These are phyloP conservation scores for Acanthamoeba culbertsoni DNA, from an alignment of 208 protist genomes.

Conservation along the genomic window DNA sequence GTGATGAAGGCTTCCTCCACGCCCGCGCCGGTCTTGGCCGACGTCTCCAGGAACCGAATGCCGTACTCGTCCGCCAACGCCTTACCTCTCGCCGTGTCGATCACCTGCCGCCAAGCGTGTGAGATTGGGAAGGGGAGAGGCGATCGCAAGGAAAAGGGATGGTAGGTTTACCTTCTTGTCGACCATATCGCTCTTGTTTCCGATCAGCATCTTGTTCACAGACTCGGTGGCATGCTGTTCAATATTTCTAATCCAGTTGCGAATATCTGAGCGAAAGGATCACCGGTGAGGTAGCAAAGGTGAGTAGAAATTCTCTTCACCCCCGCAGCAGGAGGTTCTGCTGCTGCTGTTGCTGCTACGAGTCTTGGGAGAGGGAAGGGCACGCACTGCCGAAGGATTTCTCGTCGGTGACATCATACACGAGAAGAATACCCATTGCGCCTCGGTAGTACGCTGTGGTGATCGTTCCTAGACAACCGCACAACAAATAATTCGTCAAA, in stretches of 20 bases:
- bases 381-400: conserved; percentile 74
- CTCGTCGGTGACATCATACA: conserved; percentile 90
- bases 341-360: neutral
- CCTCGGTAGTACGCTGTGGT: conserved; percentile 88
- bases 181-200: conserved; percentile 89
- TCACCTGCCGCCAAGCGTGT: neutral
- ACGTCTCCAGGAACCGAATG: conserved; percentile 85
- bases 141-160: neutral
- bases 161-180: conserved; percentile 72
- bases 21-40: conserved; percentile 76
- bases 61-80: conserved; percentile 83
- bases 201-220: conserved; percentile 91
- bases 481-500: neutral
- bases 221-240: conserved; percentile 89
- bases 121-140: neutral
- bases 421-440: conserved; percentile 91
- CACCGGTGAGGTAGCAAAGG: no score
- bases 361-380: neutral
- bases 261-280: conserved; percentile 75
- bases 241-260: conserved; percentile 91
- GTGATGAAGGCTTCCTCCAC: conserved; percentile 87
- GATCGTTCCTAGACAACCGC: neutral
- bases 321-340: no score
- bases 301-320: no score
- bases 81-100: conserved; percentile 76